Evolutionary conservation across 495 filamentous ascomycete genomes (phyloP).

Genomic region (Penicilliopsis zonata): DNA sequence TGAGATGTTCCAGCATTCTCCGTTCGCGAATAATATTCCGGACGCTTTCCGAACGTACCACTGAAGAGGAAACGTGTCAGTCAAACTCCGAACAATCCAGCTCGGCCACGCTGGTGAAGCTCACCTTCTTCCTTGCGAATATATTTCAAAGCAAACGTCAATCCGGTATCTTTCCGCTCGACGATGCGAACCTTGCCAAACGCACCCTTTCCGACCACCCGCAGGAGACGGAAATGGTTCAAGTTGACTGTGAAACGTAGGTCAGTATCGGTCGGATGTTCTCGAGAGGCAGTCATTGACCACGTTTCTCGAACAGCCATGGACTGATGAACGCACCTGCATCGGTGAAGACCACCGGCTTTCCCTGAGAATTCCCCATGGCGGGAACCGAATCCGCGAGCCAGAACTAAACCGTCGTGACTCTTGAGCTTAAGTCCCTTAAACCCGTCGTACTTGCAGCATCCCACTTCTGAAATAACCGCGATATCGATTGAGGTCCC

Average conservation of each 20-base stretch:
- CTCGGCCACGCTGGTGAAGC: conserved; percentile 12
- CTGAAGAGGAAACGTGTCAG: conserved; percentile 29
- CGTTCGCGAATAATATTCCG: conserved; percentile 96
- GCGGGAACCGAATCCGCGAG: conserved; percentile 8
- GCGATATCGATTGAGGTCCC: no score
- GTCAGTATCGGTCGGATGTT: no score
- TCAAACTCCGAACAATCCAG: neutral
- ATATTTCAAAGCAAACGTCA: conserved; percentile 94
- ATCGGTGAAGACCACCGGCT: conserved; percentile 82
- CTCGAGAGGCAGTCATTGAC: no score
- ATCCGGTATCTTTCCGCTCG: conserved; percentile 87
- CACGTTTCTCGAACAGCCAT: no score
- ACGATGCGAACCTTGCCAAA: conserved; percentile 99
- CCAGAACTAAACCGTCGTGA: conserved; percentile 2
- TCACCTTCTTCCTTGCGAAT: conserved; percentile 97
- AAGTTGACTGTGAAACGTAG: conserved; percentile 66
- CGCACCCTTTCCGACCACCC: conserved; percentile 93
- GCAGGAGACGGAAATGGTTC: conserved; percentile 89
- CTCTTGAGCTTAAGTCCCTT: no score
- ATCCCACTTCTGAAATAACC: conserved; percentile 29
- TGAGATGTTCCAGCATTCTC: conserved; percentile 94
- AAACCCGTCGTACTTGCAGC: conserved; percentile 16
- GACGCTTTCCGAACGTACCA: conserved; percentile 94
- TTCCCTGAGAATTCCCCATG: conserved; percentile 95
- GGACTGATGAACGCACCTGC: conserved; percentile 54